Conservation (phyloP, 331 rosid species). For the Rosa hybrid region DNA sequence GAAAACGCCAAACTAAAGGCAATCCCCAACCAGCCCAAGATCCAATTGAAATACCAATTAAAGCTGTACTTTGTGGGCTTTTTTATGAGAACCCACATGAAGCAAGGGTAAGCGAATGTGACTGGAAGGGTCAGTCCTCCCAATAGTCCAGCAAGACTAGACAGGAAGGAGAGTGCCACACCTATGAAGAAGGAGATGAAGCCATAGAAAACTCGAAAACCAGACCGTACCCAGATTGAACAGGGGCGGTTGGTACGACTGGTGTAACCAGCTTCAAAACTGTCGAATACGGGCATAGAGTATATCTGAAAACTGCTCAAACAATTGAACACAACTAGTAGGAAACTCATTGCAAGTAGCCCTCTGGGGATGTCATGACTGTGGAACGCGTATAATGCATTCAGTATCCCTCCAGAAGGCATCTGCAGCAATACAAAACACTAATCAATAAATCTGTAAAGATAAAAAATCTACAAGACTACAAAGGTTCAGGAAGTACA, state of each 20-base stretch:
- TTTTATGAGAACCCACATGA: slow-evolving; percentile 97
- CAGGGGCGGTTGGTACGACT: slow-evolving; percentile 97
- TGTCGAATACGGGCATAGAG: slow-evolving; percentile 98
- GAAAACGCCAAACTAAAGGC: slow-evolving; percentile 91
- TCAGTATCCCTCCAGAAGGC: slow-evolving; percentile 93
- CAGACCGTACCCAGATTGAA: slow-evolving; percentile 93
- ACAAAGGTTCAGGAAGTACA: not conserved
- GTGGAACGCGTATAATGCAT: slow-evolving; percentile 84
- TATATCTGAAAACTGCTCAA: slow-evolving; percentile 96
- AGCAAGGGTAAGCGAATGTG: slow-evolving; percentile 98
- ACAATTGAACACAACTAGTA: slow-evolving; percentile 91
- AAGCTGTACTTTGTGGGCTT: slow-evolving; percentile 90
- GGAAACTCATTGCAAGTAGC: slow-evolving; percentile 86
- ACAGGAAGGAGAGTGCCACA: slow-evolving; percentile 94
- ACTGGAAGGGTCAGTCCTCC: slow-evolving; percentile 99
- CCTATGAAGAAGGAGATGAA: slow-evolving; percentile 88
- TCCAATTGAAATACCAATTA: slow-evolving; percentile 96
- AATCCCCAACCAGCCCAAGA: slow-evolving; percentile 87
- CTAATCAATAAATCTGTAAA: not conserved
- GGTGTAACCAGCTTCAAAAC: slow-evolving; percentile 97
- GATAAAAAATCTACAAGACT: not conserved
- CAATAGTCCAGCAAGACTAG: slow-evolving; percentile 90
- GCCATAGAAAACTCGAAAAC: slow-evolving; percentile 86
- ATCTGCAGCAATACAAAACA: slow-evolving; percentile 50
- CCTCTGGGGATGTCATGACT: slow-evolving; percentile 91